Evolutionary conservation across 352 stramenopile genomes (phyloP).

Genomic region (Pythium scleroteichum): DNA sequence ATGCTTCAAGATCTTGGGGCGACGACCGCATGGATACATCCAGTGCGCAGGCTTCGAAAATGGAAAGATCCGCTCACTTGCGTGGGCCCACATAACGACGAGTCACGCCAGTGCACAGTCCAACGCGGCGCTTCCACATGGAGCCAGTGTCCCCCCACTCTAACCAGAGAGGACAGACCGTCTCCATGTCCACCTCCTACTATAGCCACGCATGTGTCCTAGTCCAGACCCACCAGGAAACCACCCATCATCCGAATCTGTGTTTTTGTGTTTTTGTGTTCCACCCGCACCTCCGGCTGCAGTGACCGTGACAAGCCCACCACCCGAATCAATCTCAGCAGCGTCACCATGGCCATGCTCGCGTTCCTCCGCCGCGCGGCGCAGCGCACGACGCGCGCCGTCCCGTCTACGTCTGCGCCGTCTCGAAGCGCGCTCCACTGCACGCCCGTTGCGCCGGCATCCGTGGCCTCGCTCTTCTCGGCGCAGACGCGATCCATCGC

Average conservation of each 20-base stretch:
- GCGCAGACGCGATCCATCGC: conserved; percentile 10
- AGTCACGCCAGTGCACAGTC: too few relatives aligned
- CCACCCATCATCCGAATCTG: too few relatives aligned
- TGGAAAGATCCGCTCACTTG: too few relatives aligned
- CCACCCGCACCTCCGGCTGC: conserved; percentile 2
- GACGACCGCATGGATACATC: background rate
- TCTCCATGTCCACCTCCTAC: too few relatives aligned
- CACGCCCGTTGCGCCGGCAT: background rate
- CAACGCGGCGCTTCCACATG: too few relatives aligned
- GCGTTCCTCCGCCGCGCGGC: conserved; percentile 34
- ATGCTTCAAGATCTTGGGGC: background rate
- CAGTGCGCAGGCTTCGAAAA: background rate
- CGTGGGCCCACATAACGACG: too few relatives aligned
- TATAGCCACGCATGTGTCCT: too few relatives aligned
- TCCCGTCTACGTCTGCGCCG: background rate
- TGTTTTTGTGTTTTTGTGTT: too few relatives aligned
- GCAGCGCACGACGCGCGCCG: conserved; percentile 23
- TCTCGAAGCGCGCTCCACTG: background rate
- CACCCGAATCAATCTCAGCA: conserved; percentile 9
- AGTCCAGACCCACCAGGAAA: too few relatives aligned
- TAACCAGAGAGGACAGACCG: too few relatives aligned
- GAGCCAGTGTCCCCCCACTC: too few relatives aligned
- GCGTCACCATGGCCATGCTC: conserved; percentile 31
- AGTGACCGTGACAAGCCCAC: background rate
- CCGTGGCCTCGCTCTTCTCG: background rate